Base-by-base conservation (phyloP, 495 filamentous ascomycete genomes). In the Thermochaetoides thermophila region DNA sequence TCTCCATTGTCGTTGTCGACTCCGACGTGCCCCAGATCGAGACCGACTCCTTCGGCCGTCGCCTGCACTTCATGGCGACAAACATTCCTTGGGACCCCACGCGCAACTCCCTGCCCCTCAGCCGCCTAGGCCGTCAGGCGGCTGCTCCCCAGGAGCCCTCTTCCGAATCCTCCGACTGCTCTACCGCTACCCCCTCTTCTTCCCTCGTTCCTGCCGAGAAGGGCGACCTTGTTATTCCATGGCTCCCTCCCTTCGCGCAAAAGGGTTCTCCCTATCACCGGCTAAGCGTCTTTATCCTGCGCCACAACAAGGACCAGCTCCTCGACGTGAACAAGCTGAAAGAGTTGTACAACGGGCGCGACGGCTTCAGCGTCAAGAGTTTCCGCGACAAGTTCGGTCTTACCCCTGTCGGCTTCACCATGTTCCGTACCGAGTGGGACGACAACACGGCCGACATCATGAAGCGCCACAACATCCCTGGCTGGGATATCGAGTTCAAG, bases 191-290 rank as follows among this genome's bases (percentile, higher is more conserved):
- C 23, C 6, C 31, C 3, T 27, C 43, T 20, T 20, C 39, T 7
- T 7, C 34, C 16, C 7, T n/a, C n/a, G 3, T n/a, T 18, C 9
- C 18, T 7, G 16, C 34, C 25, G 38, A 41, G 27, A 36, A 53
- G 59, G 32, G 73, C 72, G 4, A 60, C 61, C 61, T 80, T 9
- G 64, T 85, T 27, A 65, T 86, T 2, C 75, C 80, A 3, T 99
- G 86, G 81, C 56, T 85, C 2, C 76, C 89, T 1, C 78, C 89
- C 2, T 78, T 74, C 39, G 79, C 84, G 2, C 82, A 95, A 50
- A 91, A 84, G 61, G 89, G 89, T 29, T 68, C 74, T 11, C 84
- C 84, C 2, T 96, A 95, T 54, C 91, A 95, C 60, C 79, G 89
- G 31, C 66, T 92, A 22, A 69, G 71, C 18, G 50, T 96, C 31